Base-by-base conservation (phyloP, 2,329 filamentous ascomycete species). In the Diaporthe citriasiana region DNA sequence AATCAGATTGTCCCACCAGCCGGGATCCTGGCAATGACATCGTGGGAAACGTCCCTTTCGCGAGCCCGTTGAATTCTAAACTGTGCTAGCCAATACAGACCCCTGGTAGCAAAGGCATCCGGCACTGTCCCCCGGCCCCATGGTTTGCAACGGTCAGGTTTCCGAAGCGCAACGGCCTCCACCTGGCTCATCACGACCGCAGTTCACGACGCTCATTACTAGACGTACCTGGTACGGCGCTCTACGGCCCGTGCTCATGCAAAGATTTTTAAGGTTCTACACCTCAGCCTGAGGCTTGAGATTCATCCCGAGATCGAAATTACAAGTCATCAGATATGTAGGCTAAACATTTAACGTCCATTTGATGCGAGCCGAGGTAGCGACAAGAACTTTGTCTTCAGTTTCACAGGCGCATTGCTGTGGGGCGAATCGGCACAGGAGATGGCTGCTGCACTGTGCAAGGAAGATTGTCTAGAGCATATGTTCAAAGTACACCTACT, bases 321-420 rank as follows among this genome's bases (percentile, higher is more conserved):
- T 27, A 27, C 33, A 53, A 53, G 63, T 25, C 63, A 53, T 27
- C 63, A 38, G 4, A 68, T 27, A 68, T 68, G 63, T 53, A 51
- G 47, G 33, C 63, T 53, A 68, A 40, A 53, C 63, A 68, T 27
- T 66, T 68, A 47, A 30, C 13, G 47, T 53, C 63, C 1, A 68
- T 68, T 53, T 22, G 47, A 68, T 68, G 63, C 47, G 63, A 68
- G 63, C 47, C 63, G 63, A 68, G 63, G 63, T 47, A 68, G 63
- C 22, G 47, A 68, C 13, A 40, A 35, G 63, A 68, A 68, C 63
- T 68, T n/a, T 68, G 63, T 68, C 63, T 40, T 47, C 63, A 53
- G 63, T 68, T 68, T 68, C 63, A 68, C 45, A 13, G 30, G 33
- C 47, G 13, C 63, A 40, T 50, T 53, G 63, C 63, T 68, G 63